Conservation (phyloP, 2,329 filamentous ascomycete species). For the Triangularia setosa region DNA sequence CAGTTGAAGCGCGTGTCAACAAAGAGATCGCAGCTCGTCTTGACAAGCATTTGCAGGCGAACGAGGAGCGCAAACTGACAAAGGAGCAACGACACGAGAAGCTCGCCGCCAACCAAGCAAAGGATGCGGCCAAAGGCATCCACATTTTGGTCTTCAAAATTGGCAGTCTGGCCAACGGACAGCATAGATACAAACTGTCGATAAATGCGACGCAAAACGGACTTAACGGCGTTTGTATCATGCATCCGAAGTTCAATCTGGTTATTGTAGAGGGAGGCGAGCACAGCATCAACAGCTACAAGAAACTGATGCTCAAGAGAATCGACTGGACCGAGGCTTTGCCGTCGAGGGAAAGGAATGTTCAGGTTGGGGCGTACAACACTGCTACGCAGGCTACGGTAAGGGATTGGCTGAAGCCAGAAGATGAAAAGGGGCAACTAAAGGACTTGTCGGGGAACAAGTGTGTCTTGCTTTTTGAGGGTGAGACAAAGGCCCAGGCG, state of each 20-base stretch:
- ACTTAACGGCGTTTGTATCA: constrained; percentile 84
- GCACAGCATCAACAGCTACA: constrained; percentile 78
- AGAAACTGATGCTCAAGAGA: constrained; percentile 88
- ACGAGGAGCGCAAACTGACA: constrained; percentile 81
- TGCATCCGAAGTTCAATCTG: constrained; percentile 84
- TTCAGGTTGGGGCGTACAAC: constrained; percentile 47
- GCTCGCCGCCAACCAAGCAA: constrained; percentile 74
- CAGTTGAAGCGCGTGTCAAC: constrained; percentile 91
- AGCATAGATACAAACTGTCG: constrained; percentile 86
- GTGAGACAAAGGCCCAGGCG: constrained; percentile 71
- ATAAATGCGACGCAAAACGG: constrained; percentile 87
- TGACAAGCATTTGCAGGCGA: constrained; percentile 70
- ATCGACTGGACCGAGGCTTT: constrained; percentile 94
- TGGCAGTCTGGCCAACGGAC: constrained; percentile 81
- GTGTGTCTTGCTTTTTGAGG: constrained; percentile 84
- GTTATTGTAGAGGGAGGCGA: constrained; percentile 89
- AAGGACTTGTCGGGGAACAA: constrained; percentile 81
- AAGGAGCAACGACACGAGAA: constrained; percentile 88
- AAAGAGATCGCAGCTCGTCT: constrained; percentile 85
- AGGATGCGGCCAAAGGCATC: constrained; percentile 83
- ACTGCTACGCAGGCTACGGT: constrained; percentile 37
- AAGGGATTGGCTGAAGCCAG: constrained; percentile 72
- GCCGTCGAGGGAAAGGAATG: constrained; percentile 51
- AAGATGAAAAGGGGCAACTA: constrained; percentile 72
- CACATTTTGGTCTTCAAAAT: constrained; percentile 86